Conservation (phyloP, 257 asterid genomes). For the Euphrasia confusa region DNA sequence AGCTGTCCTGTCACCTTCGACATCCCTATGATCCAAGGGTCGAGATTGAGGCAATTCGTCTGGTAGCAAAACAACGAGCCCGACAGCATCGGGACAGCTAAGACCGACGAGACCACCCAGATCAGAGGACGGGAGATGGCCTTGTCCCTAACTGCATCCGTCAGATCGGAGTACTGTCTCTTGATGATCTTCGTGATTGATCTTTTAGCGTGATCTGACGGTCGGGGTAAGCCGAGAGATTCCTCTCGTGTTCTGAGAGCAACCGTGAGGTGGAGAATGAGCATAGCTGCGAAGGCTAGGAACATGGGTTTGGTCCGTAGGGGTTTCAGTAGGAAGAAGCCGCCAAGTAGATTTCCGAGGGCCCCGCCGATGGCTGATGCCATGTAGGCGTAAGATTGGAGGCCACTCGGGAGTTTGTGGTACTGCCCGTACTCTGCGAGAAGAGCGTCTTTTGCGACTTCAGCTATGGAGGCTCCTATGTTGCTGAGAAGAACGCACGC, state of each 20-base stretch:
- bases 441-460: conserved; percentile 86
- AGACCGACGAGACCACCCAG: conserved; percentile 61
- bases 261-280: conserved; percentile 55
- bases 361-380: conserved; percentile 78
- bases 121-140: conserved; percentile 52
- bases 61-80: conserved; percentile 90
- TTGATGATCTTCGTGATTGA: conserved; percentile 39
- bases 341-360: conserved; percentile 76
- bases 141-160: conserved; percentile 45
- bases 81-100: conserved; percentile 54
- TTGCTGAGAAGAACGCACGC: conserved; percentile 66
- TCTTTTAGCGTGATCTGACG: conserved; percentile 26
- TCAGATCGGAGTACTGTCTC: conserved; percentile 53
- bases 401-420: conserved; percentile 43
- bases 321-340: conserved; percentile 54
- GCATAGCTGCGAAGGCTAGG: conserved; percentile 53
- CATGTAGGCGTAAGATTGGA: conserved; percentile 81
- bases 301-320: conserved; percentile 64
- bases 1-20: conserved; percentile 81
- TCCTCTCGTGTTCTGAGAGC: conserved; percentile 52
- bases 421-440: conserved; percentile 71
- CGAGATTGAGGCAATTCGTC: conserved; percentile 63
- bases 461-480: conserved; percentile 77
- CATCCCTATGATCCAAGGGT: conserved; percentile 70
- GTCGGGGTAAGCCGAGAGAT: conserved; percentile 52